These are phyloP conservation scores for Hygrocybe punicea DNA, from an alignment of 768 basidiomycete species.

Conservation along the genomic window DNA sequence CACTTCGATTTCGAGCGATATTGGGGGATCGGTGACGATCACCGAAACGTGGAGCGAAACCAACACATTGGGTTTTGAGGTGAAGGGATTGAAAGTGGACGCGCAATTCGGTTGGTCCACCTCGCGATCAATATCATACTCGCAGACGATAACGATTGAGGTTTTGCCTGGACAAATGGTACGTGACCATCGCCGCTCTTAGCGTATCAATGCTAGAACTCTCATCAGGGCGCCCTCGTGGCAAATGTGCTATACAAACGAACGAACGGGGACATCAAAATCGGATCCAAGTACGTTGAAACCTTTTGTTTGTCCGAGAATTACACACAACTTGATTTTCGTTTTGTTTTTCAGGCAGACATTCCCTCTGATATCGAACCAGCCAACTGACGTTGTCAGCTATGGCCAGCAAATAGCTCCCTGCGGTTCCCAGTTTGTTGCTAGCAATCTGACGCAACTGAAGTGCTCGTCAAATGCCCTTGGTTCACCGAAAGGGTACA, in stretches of 20 bases:
- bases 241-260: neutral
- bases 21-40: slow-evolving; percentile 1
- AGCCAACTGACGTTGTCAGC: neutral
- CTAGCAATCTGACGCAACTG: neutral
- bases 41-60: neutral
- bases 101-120: neutral
- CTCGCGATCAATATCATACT: neutral
- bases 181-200: neutral
- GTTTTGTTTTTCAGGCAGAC: neutral
- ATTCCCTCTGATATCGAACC: slow-evolving; percentile 2
- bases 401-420: neutral
- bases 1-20: neutral
- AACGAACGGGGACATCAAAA: neutral
- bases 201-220: neutral
- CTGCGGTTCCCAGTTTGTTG: neutral
- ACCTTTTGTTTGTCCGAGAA: neutral
- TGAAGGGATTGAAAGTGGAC: neutral
- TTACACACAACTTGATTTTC: neutral
- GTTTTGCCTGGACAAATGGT: neutral
- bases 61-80: neutral
- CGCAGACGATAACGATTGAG: neutral
- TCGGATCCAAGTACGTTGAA: neutral
- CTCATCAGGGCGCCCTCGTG: neutral
- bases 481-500: neutral
- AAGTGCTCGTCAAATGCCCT: neutral